Evolutionary conservation across 148 eudicot genomes (phyloP).

Genomic region (Diospyros kaki): DNA sequence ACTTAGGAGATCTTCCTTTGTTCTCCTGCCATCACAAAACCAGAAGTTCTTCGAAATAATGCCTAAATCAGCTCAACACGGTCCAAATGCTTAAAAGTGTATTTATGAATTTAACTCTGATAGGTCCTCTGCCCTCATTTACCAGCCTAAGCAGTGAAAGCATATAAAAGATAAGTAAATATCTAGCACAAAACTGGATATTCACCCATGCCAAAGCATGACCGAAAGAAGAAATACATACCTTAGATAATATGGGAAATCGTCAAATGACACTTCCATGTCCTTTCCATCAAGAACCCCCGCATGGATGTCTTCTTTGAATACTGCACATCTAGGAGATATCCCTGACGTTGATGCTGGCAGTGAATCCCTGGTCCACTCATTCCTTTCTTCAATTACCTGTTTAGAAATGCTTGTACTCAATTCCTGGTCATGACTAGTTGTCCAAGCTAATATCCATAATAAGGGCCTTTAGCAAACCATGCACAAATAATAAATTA

Average conservation of each 20-base stretch:
- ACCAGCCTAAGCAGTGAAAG: no score
- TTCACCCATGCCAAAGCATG: neutral
- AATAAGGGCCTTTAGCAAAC: conserved; percentile 13
- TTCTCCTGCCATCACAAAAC: no score
- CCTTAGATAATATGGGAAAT: conserved; percentile 91
- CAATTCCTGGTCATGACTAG: conserved; percentile 13
- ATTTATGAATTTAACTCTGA: no score
- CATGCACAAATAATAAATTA: neutral
- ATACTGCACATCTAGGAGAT: conserved; percentile 56
- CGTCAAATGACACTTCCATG: conserved; percentile 68
- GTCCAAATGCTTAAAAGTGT: no score
- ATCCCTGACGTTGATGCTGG: conserved; percentile 58
- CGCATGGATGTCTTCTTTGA: conserved; percentile 63
- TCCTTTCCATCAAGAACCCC: conserved; percentile 63
- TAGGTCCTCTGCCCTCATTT: no score
- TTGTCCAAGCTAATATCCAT: neutral
- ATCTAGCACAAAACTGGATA: neutral
- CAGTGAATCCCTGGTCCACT: conserved; percentile 44
- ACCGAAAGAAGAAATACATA: conserved; percentile 12
- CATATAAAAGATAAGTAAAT: no score
- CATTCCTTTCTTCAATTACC: conserved; percentile 58
- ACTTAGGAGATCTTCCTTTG: no score
- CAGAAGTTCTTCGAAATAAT: no score
- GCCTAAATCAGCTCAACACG: no score
- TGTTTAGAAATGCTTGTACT: conserved; percentile 21